A percentile compares a stretch with the other conserved stretches of the same genome.
phyloP scores from a whole-genome alignment of 768 basidiomycete species.

The Amyloporia xantha region DNA sequence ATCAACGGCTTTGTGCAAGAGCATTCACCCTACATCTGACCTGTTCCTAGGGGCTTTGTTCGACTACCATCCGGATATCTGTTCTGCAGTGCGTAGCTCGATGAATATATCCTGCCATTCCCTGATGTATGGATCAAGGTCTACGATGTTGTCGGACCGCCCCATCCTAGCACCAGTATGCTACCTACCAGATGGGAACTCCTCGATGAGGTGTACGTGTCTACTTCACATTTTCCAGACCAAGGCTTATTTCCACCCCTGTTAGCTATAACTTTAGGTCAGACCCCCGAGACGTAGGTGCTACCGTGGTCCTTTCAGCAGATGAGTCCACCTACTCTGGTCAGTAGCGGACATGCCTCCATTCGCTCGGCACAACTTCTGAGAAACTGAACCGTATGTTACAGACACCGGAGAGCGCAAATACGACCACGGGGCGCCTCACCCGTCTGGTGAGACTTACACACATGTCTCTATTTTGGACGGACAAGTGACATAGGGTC shows the following conservation, averaged over 20 bases:
- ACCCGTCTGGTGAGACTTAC: constrained; percentile 57
- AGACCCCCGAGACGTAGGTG: constrained; percentile 39
- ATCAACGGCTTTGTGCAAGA: neutral
- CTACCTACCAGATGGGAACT: constrained; percentile 29
- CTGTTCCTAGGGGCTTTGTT: constrained; percentile 32
- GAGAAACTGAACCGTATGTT: constrained; percentile 1
- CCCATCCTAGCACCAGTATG: constrained; percentile 38
- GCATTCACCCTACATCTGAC: neutral
- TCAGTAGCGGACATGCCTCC: constrained; percentile 12
- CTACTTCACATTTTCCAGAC: neutral
- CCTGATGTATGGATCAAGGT: neutral
- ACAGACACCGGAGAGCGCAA: constrained; percentile 41
- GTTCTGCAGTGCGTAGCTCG: constrained; percentile 32
- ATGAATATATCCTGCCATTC: neutral
- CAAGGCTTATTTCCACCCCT: too few species aligned
- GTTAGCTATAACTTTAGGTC: constrained; percentile 41
- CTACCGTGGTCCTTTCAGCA: constrained; percentile 38
- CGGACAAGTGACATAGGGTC: neutral
- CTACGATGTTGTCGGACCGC: constrained; percentile 32
- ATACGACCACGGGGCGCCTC: constrained; percentile 65
- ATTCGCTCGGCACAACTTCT: too few species aligned
- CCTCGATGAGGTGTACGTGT: constrained; percentile 31
- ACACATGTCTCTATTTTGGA: neutral
- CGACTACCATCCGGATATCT: constrained; percentile 40
- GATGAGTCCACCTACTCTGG: constrained; percentile 38